These are phyloP conservation scores for Colletotrichum sublineola DNA, from an alignment of 2,329 filamentous ascomycete species.

Conservation along the genomic window DNA sequence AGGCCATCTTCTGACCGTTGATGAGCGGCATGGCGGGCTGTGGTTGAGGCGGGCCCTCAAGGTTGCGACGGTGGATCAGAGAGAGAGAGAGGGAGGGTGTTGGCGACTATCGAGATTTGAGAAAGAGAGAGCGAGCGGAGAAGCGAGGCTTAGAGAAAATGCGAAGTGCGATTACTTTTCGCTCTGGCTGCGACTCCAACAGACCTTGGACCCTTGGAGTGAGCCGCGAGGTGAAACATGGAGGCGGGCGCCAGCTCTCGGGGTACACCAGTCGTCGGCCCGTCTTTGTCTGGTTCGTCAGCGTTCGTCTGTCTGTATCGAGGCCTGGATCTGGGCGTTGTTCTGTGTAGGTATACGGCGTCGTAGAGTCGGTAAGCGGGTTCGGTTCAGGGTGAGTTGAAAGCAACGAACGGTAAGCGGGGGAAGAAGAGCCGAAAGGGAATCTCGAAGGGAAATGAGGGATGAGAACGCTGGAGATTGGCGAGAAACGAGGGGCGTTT, in stretches of 20 bases:
- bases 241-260: constrained; percentile 34
- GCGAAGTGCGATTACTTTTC: neutral
- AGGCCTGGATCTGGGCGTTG: neutral
- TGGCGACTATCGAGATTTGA: neutral
- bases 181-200: constrained; percentile 21
- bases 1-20: constrained; percentile 80
- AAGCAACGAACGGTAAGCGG: neutral
- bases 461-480: constrained; percentile 12
- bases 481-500: constrained; percentile 21
- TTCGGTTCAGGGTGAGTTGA: neutral
- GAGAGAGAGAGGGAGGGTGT: neutral
- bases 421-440: neutral
- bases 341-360: neutral
- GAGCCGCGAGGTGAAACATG: constrained; percentile 40
- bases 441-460: constrained; percentile 9
- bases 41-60: constrained; percentile 4
- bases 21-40: constrained; percentile 72
- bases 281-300: constrained; percentile 8
- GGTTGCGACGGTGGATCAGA: constrained; percentile 9
- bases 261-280: constrained; percentile 13
- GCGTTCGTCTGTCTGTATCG: neutral
- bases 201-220: constrained; percentile 36
- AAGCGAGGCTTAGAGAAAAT: constrained; percentile 15
- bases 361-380: constrained; percentile 12
- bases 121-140: neutral